Evolutionary conservation across 257 asterid genomes (phyloP).

Genomic region (Petunia axillaris): DNA sequence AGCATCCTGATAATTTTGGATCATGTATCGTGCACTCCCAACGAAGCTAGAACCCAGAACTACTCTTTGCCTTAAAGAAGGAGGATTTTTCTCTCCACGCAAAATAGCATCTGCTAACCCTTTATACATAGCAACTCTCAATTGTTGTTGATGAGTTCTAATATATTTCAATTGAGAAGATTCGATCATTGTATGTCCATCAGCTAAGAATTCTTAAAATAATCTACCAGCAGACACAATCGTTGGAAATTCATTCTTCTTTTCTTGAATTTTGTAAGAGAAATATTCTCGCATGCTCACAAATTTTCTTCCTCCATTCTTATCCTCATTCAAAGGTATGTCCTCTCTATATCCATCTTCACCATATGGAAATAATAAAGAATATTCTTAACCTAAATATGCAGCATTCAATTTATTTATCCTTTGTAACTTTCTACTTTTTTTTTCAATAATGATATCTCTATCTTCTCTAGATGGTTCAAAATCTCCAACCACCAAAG

Average conservation of each 20-base stretch:
- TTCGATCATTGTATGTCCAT: neutral
- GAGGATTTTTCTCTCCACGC: neutral
- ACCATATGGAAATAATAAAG: neutral
- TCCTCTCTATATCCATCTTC: neutral
- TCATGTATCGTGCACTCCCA: neutral
- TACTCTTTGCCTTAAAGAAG: neutral
- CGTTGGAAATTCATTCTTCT: neutral
- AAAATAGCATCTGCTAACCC: neutral
- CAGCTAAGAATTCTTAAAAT: neutral
- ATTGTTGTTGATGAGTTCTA: neutral
- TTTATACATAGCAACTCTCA: neutral
- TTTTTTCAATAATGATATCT: too few relatives aligned
- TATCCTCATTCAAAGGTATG: neutral
- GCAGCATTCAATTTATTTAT: neutral
- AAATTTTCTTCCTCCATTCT: neutral
- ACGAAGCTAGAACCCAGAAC: neutral
- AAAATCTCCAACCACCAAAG: too few relatives aligned
- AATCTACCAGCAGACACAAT: neutral
- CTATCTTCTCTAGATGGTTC: too few relatives aligned
- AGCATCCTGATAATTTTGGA: slow-evolving; percentile 24
- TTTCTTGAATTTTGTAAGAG: too few relatives aligned
- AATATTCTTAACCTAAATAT: neutral
- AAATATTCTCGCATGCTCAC: neutral
- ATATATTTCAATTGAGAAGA: neutral
- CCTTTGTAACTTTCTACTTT: too few relatives aligned